Conservation (phyloP, 371 early-diverging fungal genomes). For the Haplosporangium sp. region DNA sequence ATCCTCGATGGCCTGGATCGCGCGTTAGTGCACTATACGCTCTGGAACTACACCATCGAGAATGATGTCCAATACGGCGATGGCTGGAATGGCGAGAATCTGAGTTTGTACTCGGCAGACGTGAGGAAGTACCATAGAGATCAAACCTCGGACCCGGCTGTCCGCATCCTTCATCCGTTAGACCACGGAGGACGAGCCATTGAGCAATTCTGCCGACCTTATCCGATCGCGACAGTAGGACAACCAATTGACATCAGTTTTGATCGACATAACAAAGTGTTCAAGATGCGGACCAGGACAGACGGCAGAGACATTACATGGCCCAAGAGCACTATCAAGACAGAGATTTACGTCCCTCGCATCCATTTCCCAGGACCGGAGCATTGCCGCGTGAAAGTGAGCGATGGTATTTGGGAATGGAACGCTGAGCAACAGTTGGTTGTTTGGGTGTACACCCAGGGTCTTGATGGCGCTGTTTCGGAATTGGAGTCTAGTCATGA, state of each 20-base stretch:
- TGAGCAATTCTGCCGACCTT: conserved; percentile 50
- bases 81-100: conserved; percentile 80
- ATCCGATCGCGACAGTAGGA: conserved; percentile 43
- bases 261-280: conserved; percentile 26
- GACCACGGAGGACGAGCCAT: conserved; percentile 45
- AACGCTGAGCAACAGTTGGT: conserved; percentile 22
- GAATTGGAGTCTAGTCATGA: neutral
- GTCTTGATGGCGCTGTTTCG: too few species aligned
- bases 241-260: conserved; percentile 25
- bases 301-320: neutral
- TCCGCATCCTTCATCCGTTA: neutral
- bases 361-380: conserved; percentile 31
- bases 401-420: conserved; percentile 42
- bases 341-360: conserved; percentile 39
- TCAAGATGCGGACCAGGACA: conserved; percentile 21
- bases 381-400: conserved; percentile 12
- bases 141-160: too few species aligned
- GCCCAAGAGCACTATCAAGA: neutral
- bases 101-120: conserved; percentile 55
- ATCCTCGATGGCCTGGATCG: conserved; percentile 71
- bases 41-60: conserved; percentile 76
- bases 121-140: neutral
- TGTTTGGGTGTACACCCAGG: conserved; percentile 24
- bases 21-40: conserved; percentile 65
- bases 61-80: conserved; percentile 71